Evolutionary conservation across 768 basidiomycete species (phyloP), one percentile per base, ranked within the genome.

Genomic region (Tulasnella sp.): DNA sequence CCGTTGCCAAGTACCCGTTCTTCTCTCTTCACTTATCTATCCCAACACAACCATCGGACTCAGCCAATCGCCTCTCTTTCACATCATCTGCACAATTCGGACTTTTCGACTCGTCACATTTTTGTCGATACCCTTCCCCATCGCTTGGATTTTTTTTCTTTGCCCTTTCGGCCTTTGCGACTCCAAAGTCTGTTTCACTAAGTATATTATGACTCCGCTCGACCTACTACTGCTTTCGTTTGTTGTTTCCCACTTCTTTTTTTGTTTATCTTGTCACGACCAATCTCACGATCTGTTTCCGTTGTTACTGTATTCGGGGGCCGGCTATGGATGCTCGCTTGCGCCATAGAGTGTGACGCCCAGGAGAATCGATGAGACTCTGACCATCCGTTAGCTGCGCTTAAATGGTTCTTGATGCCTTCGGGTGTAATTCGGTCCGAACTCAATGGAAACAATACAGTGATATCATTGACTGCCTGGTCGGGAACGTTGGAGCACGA

Each of bases 41-140:
- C 32, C 44, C 70, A 40, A 72, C 70, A 5, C 39, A 72, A 40
- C 32, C 70, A 40, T 72, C 70, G 44, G 37, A 72, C 44, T 46
- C 32, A 37, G 4, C 70, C 23, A 23, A 9, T 35, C 37, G n/a
- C 32, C 70, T 72, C 55, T 57, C 26, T 57, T 29, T n/a, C 55
- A 57, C 3, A 13, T 9, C 26, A n/a, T n/a, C n/a, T 29, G 26
- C 55, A n/a, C 23, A 57, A 6, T 15, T 57, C 55, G 55, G 55
- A 57, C 55, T 57, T n/a, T 20, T 23, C 26, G 55, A 57, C 26
- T n/a, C 55, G 6, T 10, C 23, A 57, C 55, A 29, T n/a, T 29
- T n/a, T 57, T n/a, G 55, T 57, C 20, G 55, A 57, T 57, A 57
- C 55, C 55, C 55, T 23, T 57, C n/a, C 9, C 26, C 55, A 57